Evolutionary conservation across 2,329 filamentous ascomycete species (phyloP).

Genomic region (Fusarium sublunatum): DNA sequence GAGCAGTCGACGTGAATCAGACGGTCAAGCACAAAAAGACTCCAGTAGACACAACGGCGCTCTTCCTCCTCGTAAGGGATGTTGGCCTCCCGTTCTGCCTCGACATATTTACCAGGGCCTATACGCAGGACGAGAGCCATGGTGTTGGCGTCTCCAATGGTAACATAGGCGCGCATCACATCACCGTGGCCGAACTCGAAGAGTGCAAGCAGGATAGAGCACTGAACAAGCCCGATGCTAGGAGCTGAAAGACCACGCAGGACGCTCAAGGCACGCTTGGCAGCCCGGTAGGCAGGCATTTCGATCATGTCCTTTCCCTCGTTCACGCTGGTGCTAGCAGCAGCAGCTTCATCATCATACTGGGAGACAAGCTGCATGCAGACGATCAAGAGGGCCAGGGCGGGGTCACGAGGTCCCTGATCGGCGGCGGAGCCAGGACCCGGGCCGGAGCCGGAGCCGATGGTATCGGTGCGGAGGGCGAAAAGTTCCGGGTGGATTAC

Average conservation of each 20-base stretch:
- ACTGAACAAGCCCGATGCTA: slow-evolving; percentile 56
- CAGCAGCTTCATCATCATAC: slow-evolving; percentile 52
- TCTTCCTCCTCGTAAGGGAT: slow-evolving; percentile 53
- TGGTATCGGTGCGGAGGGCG: slow-evolving; percentile 44
- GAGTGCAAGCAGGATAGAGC: slow-evolving; percentile 55
- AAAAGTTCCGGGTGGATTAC: slow-evolving; percentile 56
- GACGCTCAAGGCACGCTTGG: slow-evolving; percentile 54
- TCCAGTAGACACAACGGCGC: slow-evolving; percentile 57
- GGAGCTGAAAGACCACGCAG: slow-evolving; percentile 52
- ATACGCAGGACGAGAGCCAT: slow-evolving; percentile 52
- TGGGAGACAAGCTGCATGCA: slow-evolving; percentile 57
- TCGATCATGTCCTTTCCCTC: slow-evolving; percentile 55
- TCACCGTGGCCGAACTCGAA: slow-evolving; percentile 60
- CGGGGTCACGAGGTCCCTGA: slow-evolving; percentile 40
- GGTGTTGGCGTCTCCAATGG: slow-evolving; percentile 55
- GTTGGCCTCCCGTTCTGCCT: slow-evolving; percentile 46
- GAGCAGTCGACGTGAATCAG: slow-evolving; percentile 50
- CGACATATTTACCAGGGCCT: slow-evolving; percentile 52
- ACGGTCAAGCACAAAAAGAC: slow-evolving; percentile 57
- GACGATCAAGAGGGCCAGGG: slow-evolving; percentile 55
- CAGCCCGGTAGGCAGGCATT: slow-evolving; percentile 53
- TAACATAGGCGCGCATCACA: slow-evolving; percentile 55
- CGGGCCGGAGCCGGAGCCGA: slow-evolving; percentile 11
- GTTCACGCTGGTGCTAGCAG: slow-evolving; percentile 40
- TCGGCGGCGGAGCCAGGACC: slow-evolving; percentile 25